Evolutionary conservation across 2,329 filamentous ascomycete genomes (phyloP).

Genomic region (Ophiocordyceps sinensis): DNA sequence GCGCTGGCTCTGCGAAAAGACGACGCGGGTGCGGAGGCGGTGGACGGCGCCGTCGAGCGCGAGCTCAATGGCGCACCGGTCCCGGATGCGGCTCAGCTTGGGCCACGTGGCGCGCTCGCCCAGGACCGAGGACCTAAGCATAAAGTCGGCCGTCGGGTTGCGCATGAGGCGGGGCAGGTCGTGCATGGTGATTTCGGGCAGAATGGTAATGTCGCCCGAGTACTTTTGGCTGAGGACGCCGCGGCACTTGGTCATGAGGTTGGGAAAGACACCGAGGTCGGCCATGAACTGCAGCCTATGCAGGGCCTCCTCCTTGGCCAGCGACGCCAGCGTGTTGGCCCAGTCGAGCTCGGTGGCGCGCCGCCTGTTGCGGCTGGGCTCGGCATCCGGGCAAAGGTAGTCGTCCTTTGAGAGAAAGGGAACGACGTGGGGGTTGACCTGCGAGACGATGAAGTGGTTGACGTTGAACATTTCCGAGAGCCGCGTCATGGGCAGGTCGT

Average conservation of each 20-base stretch:
- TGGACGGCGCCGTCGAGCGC: conserved; percentile 67
- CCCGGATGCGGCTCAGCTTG: conserved; percentile 69
- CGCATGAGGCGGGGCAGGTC: conserved; percentile 65
- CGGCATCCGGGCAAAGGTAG: conserved; percentile 26
- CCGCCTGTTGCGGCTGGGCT: conserved; percentile 10
- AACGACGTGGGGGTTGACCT: conserved; percentile 89
- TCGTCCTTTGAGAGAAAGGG: conserved; percentile 72
- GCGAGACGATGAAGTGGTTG: conserved; percentile 94
- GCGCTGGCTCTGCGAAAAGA: conserved; percentile 52
- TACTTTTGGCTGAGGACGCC: conserved; percentile 84
- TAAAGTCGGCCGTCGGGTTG: conserved; percentile 78
- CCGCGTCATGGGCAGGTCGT: conserved; percentile 81
- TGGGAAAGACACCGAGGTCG: conserved; percentile 70
- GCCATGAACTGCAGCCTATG: conserved; percentile 69
- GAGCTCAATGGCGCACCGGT: conserved; percentile 78
- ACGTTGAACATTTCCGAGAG: conserved; percentile 95
- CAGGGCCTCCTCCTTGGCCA: conserved; percentile 67
- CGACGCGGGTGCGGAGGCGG: conserved; percentile 49
- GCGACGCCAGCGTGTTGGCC: conserved; percentile 51
- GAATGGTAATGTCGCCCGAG: conserved; percentile 87
- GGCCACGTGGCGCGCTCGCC: conserved; percentile 89
- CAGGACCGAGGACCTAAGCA: conserved; percentile 60
- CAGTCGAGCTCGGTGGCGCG: conserved; percentile 34
- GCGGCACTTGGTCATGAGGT: conserved; percentile 59
- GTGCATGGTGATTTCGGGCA: conserved; percentile 61